Base-by-base conservation (phyloP, 345 rosid species). In the Moringa oleifera region DNA sequence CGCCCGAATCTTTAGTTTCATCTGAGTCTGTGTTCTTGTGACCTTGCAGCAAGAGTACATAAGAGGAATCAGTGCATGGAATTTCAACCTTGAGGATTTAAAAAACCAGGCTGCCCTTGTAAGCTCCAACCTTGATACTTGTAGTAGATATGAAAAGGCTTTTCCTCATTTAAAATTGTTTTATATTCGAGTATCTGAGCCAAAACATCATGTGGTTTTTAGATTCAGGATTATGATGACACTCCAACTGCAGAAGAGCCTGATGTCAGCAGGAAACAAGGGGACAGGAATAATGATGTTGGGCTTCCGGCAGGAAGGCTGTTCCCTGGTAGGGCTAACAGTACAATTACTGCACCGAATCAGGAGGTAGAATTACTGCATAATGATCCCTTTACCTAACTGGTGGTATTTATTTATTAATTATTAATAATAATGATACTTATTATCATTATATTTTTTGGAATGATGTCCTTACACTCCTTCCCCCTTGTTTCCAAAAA, bases 61-160 rank as follows among this genome's bases (percentile, higher is more conserved):
- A 52, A 80, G 78, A 81, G 99, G 99, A 68, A 79, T 94, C 68
- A 94, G 99, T 61, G 97, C 90, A 25, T 94, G 97, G 99, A 88
- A 94, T 74, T 94, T 94, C 76, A 88, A 90, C 77, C 83, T 94
- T n/a, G 99, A 90, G 61, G 99, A 94, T 81, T 81, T 90, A 59
- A 94, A 85, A 76, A 79, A 67, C 75, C 99, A 90, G 75, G 99
- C 99, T 79, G 96, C 95, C 10, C 83, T 82, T 75, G 97, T 94
- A 74, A 74, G 91, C 78, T 63, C 60, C 25, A 20, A 47, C 17
- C 56, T 64, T 46, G 23, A n/a, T 36, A 33, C n/a, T n/a, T 64
- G 6, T 50, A 41, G 24, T 28, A 53, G 37, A n/a, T n/a, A n/a
- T n/a, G n/a, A n/a, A n/a, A n/a, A n/a, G n/a, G n/a, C n/a, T n/a